Evolutionary conservation across 2,329 filamentous ascomycete genomes (phyloP), one percentile per base, ranked within the genome.

Genomic region (Trichoderma sp.): DNA sequence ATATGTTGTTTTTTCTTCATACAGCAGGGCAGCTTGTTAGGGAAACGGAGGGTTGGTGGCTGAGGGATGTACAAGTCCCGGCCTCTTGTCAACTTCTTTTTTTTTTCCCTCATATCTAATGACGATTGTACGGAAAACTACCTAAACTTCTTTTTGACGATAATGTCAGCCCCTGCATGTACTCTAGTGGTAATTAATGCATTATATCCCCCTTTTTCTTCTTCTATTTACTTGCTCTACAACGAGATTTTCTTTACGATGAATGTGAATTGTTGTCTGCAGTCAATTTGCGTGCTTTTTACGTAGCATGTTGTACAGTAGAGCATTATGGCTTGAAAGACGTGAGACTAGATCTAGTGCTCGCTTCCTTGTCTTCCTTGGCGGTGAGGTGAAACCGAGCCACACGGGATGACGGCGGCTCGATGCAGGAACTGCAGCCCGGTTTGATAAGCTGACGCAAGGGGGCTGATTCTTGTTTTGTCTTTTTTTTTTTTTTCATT

Each of bases 171-270:
- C 37, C 52, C 52, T 56, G 63, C 63, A 66, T 66, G 63, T 66
- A 66, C 63, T 66, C 63, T 66, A 66, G 63, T 66, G 63, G 63
- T 66, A 66, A 66, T 51, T 66, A 66, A 66, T 66, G 63, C 63
- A 58, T 66, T 58, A 66, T 66, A 66, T 66, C 37, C 63, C 61
- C 60, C 4, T 28, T 54, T 54, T 63, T 52, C 16, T 39, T 16
- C 39, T 32, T 37, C 16, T 61, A 32, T 34, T 60, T 46, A 43
- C 58, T 34, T 39, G 60, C 55, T 37, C 32, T 54, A 39, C 32
- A 24, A 18, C 4, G 37, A 18, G 1, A 54, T 30, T 55, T 43
- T 18, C 24, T 1, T 5, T 26, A n/a, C 39, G 59, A 5, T 13
- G 32, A 34, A 52, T 8, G 59, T 52, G 59, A 37, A 34, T 52